Evolutionary conservation across 192 early-diverging fungal genomes (phyloP), one percentile per base, ranked within the genome.

Genomic region (Coemansia sp.): DNA sequence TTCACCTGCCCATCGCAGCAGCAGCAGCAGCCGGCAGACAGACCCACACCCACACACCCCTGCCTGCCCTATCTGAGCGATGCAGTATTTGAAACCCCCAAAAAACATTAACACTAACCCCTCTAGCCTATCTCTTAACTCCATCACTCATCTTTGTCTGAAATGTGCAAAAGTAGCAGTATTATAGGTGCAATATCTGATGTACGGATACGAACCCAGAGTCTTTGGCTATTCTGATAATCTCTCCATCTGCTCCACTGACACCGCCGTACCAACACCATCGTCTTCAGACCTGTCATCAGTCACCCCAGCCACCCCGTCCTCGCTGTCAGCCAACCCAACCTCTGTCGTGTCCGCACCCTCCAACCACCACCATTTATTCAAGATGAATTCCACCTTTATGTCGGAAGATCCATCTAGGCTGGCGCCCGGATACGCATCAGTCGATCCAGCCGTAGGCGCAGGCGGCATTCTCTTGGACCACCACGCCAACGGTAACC

Each of bases 361-460:
- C 44, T n/a, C n/a, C n/a, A n/a, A n/a, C 34, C 27, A 50, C 25
- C 69, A 71, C 29, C 55, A 59, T 36, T 50, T 65, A 20, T 72
- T 79, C n/a, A 79, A 73, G 54, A 79, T 79, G 76, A 72, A 79
- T 64, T 62, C 76, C 54, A 65, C 76, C 31, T 79, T 79, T 40
- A 64, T 73, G 25, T 45, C 76, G 10, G 76, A 79, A 11, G 76
- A 79, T 64, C 45, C 76, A 2, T 28, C 70, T 30, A 59, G 65
- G 38, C 53, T 68, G 34, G 59, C 54, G 11, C 44, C 67, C 30
- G 65, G 61, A 38, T 70, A 71, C 47, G 57, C 57, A 30, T 42
- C 74, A 14, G 61, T 67, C n/a, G 74, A 77, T 62, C 56, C 68
- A 11, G 37, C 53, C 37, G 37, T 20, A 42, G 42, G 33, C 14